These are phyloP conservation scores for Mrakia blollopis DNA, from an alignment of 768 basidiomycete species.

Conservation along the genomic window DNA sequence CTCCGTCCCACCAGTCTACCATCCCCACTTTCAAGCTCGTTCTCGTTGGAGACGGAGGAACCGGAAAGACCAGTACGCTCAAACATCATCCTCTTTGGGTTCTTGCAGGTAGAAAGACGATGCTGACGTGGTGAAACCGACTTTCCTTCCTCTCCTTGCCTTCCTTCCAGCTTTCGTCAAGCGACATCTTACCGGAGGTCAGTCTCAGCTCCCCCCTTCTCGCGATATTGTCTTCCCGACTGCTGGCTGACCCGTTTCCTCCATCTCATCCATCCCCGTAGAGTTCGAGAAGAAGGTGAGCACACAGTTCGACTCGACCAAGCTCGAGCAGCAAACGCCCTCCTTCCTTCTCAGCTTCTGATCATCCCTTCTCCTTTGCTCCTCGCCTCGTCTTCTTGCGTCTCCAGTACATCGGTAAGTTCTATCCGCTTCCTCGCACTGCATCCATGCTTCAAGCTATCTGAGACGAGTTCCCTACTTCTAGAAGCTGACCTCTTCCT, in stretches of 20 bases:
- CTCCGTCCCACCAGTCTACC: neutral
- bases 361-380: neutral
- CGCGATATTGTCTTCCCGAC: neutral
- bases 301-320: conserved; percentile 32
- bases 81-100: neutral
- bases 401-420: conserved; percentile 40
- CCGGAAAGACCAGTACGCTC: conserved; percentile 64
- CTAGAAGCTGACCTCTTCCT: conserved; percentile 5
- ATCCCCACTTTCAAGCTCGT: conserved; percentile 98
- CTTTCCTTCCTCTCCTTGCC: neutral
- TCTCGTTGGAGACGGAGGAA: conserved; percentile 94
- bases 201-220: neutral
- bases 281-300: conserved; percentile 53
- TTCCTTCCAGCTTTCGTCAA: conserved; percentile 15
- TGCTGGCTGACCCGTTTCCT: neutral
- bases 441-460: no score
- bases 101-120: neutral
- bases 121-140: conserved; percentile 8
- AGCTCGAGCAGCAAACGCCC: neutral
- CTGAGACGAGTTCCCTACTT: no score
- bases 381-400: neutral
- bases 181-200: conserved; percentile 21
- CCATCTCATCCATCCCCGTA: neutral
- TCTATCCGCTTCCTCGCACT: no score
- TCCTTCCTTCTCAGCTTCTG: neutral